phyloP scores from a whole-genome alignment of 2,329 filamentous ascomycete species.

The Ophiocordyceps robertsii region DNA sequence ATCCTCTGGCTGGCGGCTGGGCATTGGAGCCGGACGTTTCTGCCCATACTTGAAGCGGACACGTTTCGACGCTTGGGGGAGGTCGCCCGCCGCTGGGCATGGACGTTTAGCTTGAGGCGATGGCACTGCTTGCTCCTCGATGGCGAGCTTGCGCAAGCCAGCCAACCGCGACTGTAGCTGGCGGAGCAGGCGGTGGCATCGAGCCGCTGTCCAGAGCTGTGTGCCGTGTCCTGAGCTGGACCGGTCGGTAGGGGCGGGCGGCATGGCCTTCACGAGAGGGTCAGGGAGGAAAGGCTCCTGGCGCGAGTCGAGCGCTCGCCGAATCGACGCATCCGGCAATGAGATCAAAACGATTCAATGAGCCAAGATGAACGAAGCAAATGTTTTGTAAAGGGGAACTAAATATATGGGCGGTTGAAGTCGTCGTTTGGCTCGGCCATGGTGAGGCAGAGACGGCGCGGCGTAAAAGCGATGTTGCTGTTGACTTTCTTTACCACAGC shows the following conservation, averaged over 20 bases:
- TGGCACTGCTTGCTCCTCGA: conserved; percentile 7
- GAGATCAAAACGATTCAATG: too few species aligned
- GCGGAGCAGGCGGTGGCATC: conserved; percentile 32
- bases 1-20: not conserved
- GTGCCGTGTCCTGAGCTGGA: conserved; percentile 2
- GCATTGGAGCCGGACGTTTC: conserved; percentile 5
- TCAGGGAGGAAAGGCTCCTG: too few species aligned
- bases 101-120: conserved; percentile 10
- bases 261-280: not conserved
- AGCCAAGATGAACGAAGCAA: too few species aligned
- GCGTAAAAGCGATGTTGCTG: not conserved
- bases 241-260: not conserved
- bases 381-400: too few species aligned
- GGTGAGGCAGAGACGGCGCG: not conserved
- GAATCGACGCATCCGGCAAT: too few species aligned
- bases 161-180: conserved; percentile 29
- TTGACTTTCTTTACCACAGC: not conserved
- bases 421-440: not conserved
- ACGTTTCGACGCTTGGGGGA: conserved; percentile 10
- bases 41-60: conserved; percentile 16
- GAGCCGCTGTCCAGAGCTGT: conserved; percentile 31
- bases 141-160: conserved; percentile 21
- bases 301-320: too few species aligned
- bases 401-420: not conserved
- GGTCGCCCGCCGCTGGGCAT: conserved; percentile 1